A percentile compares a stretch with the other conserved stretches of the same genome.
Evolutionary conservation across 768 basidiomycete genomes (phyloP).

Genomic region (Phylloporus sp.): DNA sequence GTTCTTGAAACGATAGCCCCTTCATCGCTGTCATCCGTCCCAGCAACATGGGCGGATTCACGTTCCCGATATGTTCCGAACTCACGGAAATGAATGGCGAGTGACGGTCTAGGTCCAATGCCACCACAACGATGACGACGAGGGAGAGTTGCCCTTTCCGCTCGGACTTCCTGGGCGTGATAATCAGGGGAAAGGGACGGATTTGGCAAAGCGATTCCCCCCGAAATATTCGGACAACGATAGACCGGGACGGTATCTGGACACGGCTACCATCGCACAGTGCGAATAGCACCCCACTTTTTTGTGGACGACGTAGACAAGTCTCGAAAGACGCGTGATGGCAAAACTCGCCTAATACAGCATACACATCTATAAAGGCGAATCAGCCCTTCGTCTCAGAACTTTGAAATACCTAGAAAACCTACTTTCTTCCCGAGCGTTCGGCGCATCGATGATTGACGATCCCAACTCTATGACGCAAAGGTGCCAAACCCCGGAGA

Average conservation of each 20-base stretch:
- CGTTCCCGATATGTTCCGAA: neutral
- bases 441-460: neutral
- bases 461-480: neutral
- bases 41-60: neutral
- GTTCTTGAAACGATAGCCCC: too few relatives aligned
- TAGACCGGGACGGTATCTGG: neutral
- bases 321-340: neutral
- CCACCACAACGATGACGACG: neutral
- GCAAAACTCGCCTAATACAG: neutral
- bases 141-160: neutral
- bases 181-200: neutral
- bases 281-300: neutral
- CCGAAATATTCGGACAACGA: neutral
- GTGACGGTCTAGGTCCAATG: neutral
- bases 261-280: neutral
- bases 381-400: neutral
- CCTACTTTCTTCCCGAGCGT: neutral
- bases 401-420: neutral
- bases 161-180: neutral
- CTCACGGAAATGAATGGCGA: slow-evolving; percentile 4
- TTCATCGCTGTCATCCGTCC: neutral
- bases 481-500: neutral
- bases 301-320: neutral
- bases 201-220: neutral
- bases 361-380: neutral